Percentiles rank a stretch among this genome's conserved stretches.
Evolutionary conservation across 352 stramenopile species (phyloP).

Genomic region (Phytophthora meadii): DNA sequence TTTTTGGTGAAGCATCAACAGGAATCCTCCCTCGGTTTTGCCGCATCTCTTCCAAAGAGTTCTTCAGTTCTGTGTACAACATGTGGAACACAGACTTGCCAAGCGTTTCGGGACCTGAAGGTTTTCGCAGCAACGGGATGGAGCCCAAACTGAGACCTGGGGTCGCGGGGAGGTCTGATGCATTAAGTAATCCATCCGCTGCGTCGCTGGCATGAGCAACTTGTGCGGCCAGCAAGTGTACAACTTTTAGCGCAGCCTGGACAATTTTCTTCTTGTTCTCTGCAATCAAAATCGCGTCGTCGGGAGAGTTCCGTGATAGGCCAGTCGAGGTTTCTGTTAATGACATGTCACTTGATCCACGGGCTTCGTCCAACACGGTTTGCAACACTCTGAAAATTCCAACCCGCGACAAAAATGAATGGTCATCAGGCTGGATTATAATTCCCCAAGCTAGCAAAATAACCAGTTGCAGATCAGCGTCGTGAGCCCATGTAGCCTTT

Average conservation of each 20-base stretch:
- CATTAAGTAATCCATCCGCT: slow-evolving; percentile 60
- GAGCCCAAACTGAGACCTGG: slow-evolving; percentile 60
- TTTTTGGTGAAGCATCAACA: slow-evolving; percentile 19
- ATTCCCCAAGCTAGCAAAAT: slow-evolving; percentile 88
- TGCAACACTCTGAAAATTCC: slow-evolving; percentile 91
- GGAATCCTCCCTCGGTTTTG: slow-evolving; percentile 34
- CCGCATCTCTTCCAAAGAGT: slow-evolving; percentile 80
- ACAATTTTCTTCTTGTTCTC: slow-evolving; percentile 84
- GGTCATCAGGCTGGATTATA: slow-evolving; percentile 88
- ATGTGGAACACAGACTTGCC: slow-evolving; percentile 93
- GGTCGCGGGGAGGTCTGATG: slow-evolving; percentile 55
- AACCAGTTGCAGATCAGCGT: slow-evolving; percentile 83
- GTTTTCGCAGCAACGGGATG: slow-evolving; percentile 84
- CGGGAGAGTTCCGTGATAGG: slow-evolving; percentile 28
- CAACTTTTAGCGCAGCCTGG: slow-evolving; percentile 86
- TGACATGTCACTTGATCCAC: slow-evolving; percentile 55
- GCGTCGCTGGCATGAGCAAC: slow-evolving; percentile 82
- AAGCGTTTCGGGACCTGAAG: slow-evolving; percentile 86
- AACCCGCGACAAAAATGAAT: slow-evolving; percentile 90
- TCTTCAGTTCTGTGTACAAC: slow-evolving; percentile 91
- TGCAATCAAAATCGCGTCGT: slow-evolving; percentile 50
- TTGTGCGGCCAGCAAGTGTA: slow-evolving; percentile 89
- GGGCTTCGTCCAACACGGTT: slow-evolving; percentile 88
- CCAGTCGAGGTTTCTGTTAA: slow-evolving; percentile 31
- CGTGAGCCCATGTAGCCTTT: slow-evolving; percentile 84